Base-by-base conservation (phyloP, 805 yeast species). In the Kluyveromyces nonfermentans region DNA sequence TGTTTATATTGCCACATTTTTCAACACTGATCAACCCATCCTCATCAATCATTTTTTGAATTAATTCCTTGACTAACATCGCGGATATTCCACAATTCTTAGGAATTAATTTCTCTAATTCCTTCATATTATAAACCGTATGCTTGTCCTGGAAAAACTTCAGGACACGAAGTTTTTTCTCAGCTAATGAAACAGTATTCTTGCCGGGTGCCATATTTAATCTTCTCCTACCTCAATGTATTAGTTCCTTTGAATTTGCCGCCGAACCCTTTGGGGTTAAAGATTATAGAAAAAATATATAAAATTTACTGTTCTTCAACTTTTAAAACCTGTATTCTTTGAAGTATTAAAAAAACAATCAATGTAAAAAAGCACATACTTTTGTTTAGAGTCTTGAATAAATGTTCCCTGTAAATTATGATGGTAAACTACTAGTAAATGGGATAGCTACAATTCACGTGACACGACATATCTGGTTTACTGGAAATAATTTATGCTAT, bases 1-100 rank as follows among this genome's bases (percentile, higher is more conserved):
- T 59, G 42, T 72, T 73, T 12, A 72, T 64, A 12, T 65, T 62
- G 0, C 83, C 84, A 54, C 82, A 76, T 55, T 77, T 78, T 47
- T 74, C 78, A 33, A 68, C 65, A 36, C 67, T 68, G 7, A 76
- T 65, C 25, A 74, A 50, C 1, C 59, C 61, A 19, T 66, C 71
- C 42, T 77, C 82, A 48, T 75, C 79, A 8, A 74, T 52, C 45
- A 77, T 63, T 3, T 55, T 49, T 35, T 71, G 72, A 8, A 77
- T 50, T 1, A 76, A 48, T 8, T 73, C 78, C 50, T 77, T 77
- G 34, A 77, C 73, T 41, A 73, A 71, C 75, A 75, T 75, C 0
- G 76, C 54, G n/a, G 74, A 68, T 6, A 77, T 68, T 0, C 78
- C 78, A 35, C 55, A 58, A 38, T 60, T 61, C 41, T 72, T 73